Evolutionary conservation across 2,329 filamentous ascomycete genomes (phyloP), one percentile per base, ranked within the genome.

Genomic region (Colletotrichum navitas): DNA sequence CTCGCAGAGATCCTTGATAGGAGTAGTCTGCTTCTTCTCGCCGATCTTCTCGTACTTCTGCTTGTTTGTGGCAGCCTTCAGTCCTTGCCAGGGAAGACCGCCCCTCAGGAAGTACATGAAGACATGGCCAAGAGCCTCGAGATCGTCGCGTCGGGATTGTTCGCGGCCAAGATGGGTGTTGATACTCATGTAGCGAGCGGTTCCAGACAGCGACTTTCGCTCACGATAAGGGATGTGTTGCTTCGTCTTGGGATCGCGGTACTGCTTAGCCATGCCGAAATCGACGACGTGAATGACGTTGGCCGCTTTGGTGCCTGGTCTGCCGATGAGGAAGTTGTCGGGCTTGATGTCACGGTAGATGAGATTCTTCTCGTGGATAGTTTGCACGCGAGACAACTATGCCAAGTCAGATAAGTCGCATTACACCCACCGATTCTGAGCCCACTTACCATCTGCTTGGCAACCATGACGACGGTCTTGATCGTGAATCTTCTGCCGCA

Each of bases 11-110:
- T 99, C 96, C 85, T 98, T 97, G 85, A 99, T 97, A 6, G 90
- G 90, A 29, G 96, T 98, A 0, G 95, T 98, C 85, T 98, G 96
- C 87, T 99, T 99, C 92, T 99, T 98, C 87, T 99, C 95, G 56
- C 96, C 96, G 83, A 99, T 99, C 89, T 98, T 98, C 85, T 99
- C 96, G 81, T 99, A 99, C 85, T 99, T 99, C 81, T 99, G 96
- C 90, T 99, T 92, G 82, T 92, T 92, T 58, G 91, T 92, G 39
- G 90, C 91, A 80, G 91, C 90, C 84, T 93, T 93, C 74, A 93
- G 84, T 12, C 90, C 91, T 79, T 93, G 90, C 91, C 91, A 93
- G 45, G 91, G 91, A 66, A 93, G 85, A 10, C 89, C 90, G 58
- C 91, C 91, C n/a, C 90, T 86, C 55, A 93, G 81, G 81, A 93